Conservation (phyloP, 2,329 filamentous ascomycete genomes). For the Chaetomium sp. region DNA sequence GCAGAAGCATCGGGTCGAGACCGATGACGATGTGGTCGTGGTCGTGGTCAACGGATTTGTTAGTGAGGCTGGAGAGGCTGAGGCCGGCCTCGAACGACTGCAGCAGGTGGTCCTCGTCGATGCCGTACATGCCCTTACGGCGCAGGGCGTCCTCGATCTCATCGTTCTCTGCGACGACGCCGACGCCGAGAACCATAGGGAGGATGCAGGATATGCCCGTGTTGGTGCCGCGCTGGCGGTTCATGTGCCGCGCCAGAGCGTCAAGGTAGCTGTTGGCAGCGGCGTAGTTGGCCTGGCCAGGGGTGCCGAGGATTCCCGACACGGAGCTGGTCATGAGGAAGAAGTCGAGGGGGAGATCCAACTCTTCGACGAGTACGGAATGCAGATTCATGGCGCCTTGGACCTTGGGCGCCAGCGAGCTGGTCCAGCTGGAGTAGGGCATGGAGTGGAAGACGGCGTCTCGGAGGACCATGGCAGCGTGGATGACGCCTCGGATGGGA, state of each 20-base stretch:
- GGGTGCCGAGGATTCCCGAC: slow-evolving; percentile 20
- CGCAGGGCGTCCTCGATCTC: slow-evolving; percentile 20
- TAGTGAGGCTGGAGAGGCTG: too few relatives aligned
- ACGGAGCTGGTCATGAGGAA: slow-evolving; percentile 34
- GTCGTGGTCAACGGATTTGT: too few relatives aligned
- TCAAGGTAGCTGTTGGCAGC: slow-evolving; percentile 32
- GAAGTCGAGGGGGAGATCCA: slow-evolving; percentile 31
- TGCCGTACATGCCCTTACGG: slow-evolving; percentile 27
- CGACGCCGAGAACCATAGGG: slow-evolving; percentile 26
- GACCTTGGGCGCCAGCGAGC: slow-evolving; percentile 15
- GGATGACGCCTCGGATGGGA: slow-evolving; percentile 20
- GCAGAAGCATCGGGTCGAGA: neutral
- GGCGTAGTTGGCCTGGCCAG: slow-evolving; percentile 31
- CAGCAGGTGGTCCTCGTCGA: slow-evolving; percentile 27
- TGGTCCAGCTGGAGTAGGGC: slow-evolving; percentile 9
- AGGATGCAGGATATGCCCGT: slow-evolving; percentile 30
- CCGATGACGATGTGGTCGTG: neutral
- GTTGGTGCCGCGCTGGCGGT: slow-evolving; percentile 19
- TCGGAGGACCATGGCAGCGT: slow-evolving; percentile 23
- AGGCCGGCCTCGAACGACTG: slow-evolving; percentile 20
- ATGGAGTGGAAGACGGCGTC: slow-evolving; percentile 14
- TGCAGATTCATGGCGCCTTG: slow-evolving; percentile 13
- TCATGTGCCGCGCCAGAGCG: slow-evolving; percentile 22
- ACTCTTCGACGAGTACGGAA: neutral
- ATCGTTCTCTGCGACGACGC: slow-evolving; percentile 17